Evolutionary conservation across 2,329 filamentous ascomycete species (phyloP).

Genomic region (Elsinoe ampelina): DNA sequence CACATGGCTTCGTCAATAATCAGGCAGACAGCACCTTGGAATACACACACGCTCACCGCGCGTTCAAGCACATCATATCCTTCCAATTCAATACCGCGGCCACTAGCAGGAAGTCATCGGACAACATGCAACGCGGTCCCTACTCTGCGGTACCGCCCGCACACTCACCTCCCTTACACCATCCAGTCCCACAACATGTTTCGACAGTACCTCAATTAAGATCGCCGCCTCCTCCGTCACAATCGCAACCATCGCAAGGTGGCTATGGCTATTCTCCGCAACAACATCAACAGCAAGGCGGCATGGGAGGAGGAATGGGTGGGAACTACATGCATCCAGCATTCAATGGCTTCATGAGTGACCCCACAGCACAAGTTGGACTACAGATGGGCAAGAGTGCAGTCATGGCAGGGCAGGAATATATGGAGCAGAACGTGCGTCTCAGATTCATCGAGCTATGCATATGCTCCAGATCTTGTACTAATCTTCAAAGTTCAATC

Average conservation of each 20-base stretch:
- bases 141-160: constrained; percentile 64
- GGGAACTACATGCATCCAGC: constrained; percentile 42
- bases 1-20: not conserved
- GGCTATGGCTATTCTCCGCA: constrained; percentile 68
- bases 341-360: constrained; percentile 90
- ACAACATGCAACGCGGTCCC: constrained; percentile 72
- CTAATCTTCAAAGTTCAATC: constrained; percentile 48
- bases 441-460: not conserved
- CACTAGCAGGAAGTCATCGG: not conserved
- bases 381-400: constrained; percentile 90
- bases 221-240: constrained; percentile 77
- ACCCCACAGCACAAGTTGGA: constrained; percentile 89
- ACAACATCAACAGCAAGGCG: constrained; percentile 31
- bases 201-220: constrained; percentile 95
- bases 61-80: too few relatives aligned
- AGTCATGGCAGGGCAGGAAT: constrained; percentile 84
- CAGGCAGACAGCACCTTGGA: not conserved
- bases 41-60: too few relatives aligned
- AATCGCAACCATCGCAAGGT: constrained; percentile 56
- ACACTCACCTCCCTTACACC: constrained; percentile 84
- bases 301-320: constrained; percentile 14
- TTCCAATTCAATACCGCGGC: not conserved
- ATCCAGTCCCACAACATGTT: constrained; percentile 95
- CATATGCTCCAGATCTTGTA: not conserved
- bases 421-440: constrained; percentile 86